Evolutionary conservation across 2,329 filamentous ascomycete genomes (phyloP).

Genomic region (Botrytis galanthina): DNA sequence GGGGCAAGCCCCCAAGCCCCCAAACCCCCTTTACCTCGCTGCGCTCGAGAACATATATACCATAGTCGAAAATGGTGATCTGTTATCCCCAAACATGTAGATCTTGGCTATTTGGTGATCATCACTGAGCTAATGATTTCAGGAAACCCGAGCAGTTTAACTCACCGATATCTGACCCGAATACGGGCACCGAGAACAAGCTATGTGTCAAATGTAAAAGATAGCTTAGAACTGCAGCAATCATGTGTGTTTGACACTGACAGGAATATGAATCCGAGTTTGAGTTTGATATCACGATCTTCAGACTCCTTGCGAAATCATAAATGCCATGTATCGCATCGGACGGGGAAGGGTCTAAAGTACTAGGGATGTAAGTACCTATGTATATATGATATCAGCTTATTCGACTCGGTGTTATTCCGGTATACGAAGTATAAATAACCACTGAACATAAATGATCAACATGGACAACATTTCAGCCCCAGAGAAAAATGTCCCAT

Average conservation of each 20-base stretch:
- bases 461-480: constrained; percentile 2
- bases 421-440: neutral
- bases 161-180: neutral
- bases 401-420: neutral
- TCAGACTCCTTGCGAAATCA: neutral
- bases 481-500: constrained; percentile 5
- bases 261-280: neutral
- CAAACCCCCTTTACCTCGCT: neutral
- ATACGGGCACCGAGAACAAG: neutral
- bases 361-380: too few species aligned
- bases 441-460: neutral
- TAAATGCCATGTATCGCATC: neutral
- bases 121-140: neutral
- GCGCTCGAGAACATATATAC: neutral
- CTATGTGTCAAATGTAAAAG: neutral
- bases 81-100: neutral
- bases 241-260: neutral
- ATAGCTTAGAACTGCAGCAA: neutral
- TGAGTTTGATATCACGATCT: neutral
- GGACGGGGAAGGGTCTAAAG: neutral
- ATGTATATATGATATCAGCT: neutral
- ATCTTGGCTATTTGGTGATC: neutral
- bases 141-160: neutral
- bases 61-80: neutral
- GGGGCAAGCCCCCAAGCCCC: neutral